phyloP scores from a whole-genome alignment of 805 yeast genomes.

The Maudiozyma serrabonitensis region DNA sequence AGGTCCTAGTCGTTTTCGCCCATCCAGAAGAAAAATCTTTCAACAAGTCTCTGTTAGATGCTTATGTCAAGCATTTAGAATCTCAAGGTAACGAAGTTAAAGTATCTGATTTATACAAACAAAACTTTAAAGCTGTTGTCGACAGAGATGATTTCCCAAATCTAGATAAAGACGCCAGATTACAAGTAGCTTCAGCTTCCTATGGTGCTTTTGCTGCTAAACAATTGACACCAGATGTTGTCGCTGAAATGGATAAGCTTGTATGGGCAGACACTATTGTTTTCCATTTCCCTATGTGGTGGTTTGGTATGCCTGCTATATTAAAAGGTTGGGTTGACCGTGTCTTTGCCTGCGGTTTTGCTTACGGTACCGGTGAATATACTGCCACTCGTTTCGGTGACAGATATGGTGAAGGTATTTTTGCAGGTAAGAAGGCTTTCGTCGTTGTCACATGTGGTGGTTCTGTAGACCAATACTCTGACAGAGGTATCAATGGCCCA shows the following conservation, averaged over 20 bases:
- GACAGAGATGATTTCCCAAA: slow-evolving; percentile 17
- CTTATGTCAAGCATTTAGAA: slow-evolving; percentile 12
- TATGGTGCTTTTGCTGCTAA: slow-evolving; percentile 7
- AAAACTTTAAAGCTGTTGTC: slow-evolving; percentile 17
- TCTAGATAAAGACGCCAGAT: slow-evolving; percentile 7
- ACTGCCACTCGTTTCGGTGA: slow-evolving; percentile 4
- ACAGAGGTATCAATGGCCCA: slow-evolving; percentile 17
- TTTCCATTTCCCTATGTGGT: slow-evolving; percentile 26
- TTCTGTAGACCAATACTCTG: slow-evolving; percentile 4
- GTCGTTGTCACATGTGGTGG: slow-evolving; percentile 13
- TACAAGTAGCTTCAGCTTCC: slow-evolving; percentile 14
- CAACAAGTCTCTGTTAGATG: slow-evolving; percentile 14
- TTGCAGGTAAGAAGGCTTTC: slow-evolving; percentile 17
- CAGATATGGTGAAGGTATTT: slow-evolving; percentile 20
- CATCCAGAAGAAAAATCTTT: slow-evolving; percentile 23
- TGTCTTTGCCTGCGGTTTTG: slow-evolving; percentile 18
- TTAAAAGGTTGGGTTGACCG: slow-evolving; percentile 27
- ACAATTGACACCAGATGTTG: slow-evolving; percentile 21
- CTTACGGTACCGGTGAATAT: slow-evolving; percentile 15
- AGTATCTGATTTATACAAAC: slow-evolving; percentile 19
- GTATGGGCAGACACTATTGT: slow-evolving; percentile 24
- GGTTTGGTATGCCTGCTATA: slow-evolving; percentile 26
- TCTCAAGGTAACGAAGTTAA: slow-evolving; percentile 20
- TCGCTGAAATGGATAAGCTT: slow-evolving; percentile 21
- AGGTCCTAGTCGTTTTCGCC: slow-evolving; percentile 20